These are phyloP conservation scores for Diaporthe ilicicola DNA, from an alignment of 2,329 filamentous ascomycete genomes.

Conservation along the genomic window DNA sequence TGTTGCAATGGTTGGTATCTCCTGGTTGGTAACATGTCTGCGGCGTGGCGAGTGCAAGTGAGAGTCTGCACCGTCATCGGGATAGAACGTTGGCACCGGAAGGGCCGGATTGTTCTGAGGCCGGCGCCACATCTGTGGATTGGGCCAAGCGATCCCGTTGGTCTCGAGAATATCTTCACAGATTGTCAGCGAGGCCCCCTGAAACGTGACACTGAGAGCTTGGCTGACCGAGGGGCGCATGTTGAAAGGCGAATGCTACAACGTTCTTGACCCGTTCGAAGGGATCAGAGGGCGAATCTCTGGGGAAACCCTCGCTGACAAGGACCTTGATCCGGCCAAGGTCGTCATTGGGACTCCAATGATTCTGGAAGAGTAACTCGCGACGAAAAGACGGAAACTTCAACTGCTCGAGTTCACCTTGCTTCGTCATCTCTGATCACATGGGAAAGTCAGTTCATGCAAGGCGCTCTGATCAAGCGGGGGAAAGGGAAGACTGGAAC, in stretches of 20 bases:
- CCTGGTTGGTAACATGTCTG: constrained; percentile 37
- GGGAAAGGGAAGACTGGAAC: constrained; percentile 4
- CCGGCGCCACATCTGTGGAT: constrained; percentile 72
- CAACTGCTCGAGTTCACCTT: constrained; percentile 67
- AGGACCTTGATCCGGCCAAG: constrained; percentile 79
- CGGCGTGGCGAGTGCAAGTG: constrained; percentile 71
- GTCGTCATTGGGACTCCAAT: constrained; percentile 77
- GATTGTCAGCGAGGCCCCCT: neutral
- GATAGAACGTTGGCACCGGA: constrained; percentile 50
- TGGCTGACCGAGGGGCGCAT: constrained; percentile 76
- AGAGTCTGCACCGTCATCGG: constrained; percentile 59
- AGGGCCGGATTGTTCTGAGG: constrained; percentile 51
- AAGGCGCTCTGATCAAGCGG: constrained; percentile 8
- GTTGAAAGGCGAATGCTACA: constrained; percentile 83
- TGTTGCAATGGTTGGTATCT: constrained; percentile 9
- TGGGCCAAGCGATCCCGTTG: constrained; percentile 83
- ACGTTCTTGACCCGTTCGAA: constrained; percentile 77
- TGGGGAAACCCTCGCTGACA: constrained; percentile 76
- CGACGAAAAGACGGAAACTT: constrained; percentile 77
- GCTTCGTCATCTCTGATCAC: constrained; percentile 58
- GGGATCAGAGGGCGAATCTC: constrained; percentile 58
- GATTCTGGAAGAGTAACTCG: constrained; percentile 72
- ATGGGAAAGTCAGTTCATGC: neutral
- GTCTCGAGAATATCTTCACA: constrained; percentile 73
- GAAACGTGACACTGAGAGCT: neutral